These are phyloP conservation scores for Ophiostoma populinum DNA, from an alignment of 2,329 filamentous ascomycete species.

Conservation along the genomic window DNA sequence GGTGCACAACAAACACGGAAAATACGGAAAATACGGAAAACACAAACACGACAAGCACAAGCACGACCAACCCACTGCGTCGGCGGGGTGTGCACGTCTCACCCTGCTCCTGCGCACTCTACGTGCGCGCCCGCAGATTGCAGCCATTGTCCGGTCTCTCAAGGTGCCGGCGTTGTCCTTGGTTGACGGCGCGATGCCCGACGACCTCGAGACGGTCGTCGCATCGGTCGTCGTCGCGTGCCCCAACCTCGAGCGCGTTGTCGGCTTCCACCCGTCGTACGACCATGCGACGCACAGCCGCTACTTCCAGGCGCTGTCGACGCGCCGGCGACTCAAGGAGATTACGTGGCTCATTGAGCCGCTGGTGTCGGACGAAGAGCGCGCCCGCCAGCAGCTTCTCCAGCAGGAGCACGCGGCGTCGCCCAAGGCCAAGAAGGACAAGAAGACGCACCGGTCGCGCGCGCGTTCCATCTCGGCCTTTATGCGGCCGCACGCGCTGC, in stretches of 20 bases:
- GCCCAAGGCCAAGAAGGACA: not conserved
- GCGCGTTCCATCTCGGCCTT: conserved; percentile 6
- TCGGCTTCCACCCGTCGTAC: conserved; percentile 36
- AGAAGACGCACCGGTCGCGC: not conserved
- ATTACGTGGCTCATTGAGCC: conserved; percentile 40
- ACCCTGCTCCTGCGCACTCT: conserved; percentile 40
- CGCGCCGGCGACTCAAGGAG: conserved; percentile 34
- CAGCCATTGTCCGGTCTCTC: conserved; percentile 35
- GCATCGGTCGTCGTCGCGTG: conserved; percentile 47
- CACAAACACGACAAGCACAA: conserved; percentile 46
- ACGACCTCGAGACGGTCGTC: conserved; percentile 38
- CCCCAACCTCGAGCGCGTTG: conserved; percentile 42
- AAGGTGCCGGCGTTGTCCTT: conserved; percentile 33
- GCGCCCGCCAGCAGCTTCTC: conserved; percentile 1
- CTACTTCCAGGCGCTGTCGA: conserved; percentile 41
- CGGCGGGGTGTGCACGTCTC: conserved; percentile 33
- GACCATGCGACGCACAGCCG: conserved; percentile 34
- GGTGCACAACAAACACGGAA: conserved; percentile 26
- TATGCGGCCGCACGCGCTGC: conserved; percentile 2
- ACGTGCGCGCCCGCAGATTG: conserved; percentile 33
- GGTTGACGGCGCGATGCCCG: conserved; percentile 18
- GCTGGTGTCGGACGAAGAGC: conserved; percentile 16
- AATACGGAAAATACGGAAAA: too few relatives aligned
- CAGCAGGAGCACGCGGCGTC: not conserved
- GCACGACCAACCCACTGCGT: conserved; percentile 21